These are phyloP conservation scores for Plasmodium vivax DNA, from an alignment of 169 alveolate genomes.

Conservation along the genomic window DNA sequence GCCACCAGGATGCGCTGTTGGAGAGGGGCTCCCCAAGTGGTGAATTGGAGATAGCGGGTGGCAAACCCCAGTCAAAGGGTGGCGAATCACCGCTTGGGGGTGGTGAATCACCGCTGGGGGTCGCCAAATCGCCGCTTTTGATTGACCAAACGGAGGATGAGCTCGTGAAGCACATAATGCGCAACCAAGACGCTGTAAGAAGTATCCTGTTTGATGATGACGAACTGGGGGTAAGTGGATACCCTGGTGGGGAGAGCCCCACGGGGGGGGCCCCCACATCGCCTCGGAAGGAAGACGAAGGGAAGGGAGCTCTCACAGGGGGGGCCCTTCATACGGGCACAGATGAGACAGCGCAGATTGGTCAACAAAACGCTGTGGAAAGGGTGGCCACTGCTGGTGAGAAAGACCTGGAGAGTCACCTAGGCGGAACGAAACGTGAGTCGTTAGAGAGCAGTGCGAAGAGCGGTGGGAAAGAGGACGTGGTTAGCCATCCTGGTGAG, in stretches of 20 bases:
- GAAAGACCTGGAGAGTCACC: not conserved
- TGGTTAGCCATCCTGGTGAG: not conserved
- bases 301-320: not conserved
- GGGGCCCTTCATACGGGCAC: not conserved
- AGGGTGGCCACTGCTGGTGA: not conserved
- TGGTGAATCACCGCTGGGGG: not conserved
- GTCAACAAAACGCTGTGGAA: not conserved
- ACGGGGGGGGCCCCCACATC: not conserved
- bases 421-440: not conserved
- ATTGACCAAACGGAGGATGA: not conserved
- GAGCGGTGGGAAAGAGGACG: not conserved
- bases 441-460: not conserved
- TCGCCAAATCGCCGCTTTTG: too few relatives aligned
- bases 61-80: too few relatives aligned
- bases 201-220: conserved; percentile 7
- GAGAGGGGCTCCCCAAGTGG: not conserved
- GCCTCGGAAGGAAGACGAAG: not conserved
- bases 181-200: not conserved
- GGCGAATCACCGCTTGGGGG: too few relatives aligned
- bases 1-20: not conserved
- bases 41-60: too few relatives aligned
- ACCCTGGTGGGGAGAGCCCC: not conserved
- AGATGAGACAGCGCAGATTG: not conserved
- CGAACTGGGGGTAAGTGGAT: not conserved
- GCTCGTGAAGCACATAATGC: not conserved